Evolutionary conservation across 331 rosid species (phyloP).

Genomic region (Acacia concinna): DNA sequence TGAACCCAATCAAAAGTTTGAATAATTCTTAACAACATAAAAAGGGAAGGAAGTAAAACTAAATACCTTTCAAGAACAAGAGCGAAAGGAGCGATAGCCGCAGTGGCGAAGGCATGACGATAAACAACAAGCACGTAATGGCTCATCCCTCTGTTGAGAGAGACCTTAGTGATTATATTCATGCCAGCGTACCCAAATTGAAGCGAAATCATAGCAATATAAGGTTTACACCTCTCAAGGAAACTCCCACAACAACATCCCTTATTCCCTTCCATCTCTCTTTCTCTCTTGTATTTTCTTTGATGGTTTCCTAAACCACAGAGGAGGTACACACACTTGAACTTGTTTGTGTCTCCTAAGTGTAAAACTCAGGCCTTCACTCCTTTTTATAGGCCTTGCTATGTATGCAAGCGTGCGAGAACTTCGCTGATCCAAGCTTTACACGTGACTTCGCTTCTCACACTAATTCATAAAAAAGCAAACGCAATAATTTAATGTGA

Average conservation of each 20-base stretch:
- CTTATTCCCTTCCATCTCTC: conserved; percentile 50
- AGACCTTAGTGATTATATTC: conserved; percentile 92
- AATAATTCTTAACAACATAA: background rate
- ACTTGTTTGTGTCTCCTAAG: conserved; percentile 57
- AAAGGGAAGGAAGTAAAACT: background rate
- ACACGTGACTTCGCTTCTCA: conserved; percentile 12
- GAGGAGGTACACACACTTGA: conserved; percentile 60
- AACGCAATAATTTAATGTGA: background rate
- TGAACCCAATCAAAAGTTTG: background rate
- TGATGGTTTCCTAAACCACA: background rate
- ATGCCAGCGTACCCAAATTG: conserved; percentile 97
- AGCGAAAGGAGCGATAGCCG: conserved; percentile 84
- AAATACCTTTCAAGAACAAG: conserved; percentile 52
- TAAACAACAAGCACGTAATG: conserved; percentile 97
- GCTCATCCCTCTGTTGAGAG: conserved; percentile 96
- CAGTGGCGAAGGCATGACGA: conserved; percentile 90
- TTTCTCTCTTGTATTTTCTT: background rate
- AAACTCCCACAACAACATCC: conserved; percentile 25
- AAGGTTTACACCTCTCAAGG: conserved; percentile 50
- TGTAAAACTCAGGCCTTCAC: conserved; percentile 19
- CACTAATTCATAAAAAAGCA: no score
- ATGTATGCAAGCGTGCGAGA: background rate
- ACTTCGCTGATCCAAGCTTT: background rate
- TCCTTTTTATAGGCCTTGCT: conserved; percentile 41
- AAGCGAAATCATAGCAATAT: conserved; percentile 82